phyloP scores from a whole-genome alignment of 1,284 basidiomycete genomes.

The Puccinia triticina region DNA sequence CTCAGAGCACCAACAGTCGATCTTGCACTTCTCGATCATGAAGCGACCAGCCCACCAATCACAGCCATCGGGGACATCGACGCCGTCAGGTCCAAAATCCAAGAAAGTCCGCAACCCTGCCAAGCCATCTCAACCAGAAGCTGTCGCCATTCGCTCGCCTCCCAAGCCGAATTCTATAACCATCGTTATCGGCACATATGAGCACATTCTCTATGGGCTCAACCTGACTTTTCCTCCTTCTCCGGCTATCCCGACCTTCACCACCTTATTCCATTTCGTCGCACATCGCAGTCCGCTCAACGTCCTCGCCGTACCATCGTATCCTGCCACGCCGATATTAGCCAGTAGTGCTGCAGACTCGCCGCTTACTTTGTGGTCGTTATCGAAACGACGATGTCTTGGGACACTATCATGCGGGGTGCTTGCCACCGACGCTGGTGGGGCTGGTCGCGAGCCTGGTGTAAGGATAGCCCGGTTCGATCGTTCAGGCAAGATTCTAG shows the following conservation, averaged over 20 bases:
- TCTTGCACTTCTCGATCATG: background rate
- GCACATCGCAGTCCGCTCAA: constrained; percentile 43
- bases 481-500: constrained; percentile 39
- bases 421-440: constrained; percentile 32
- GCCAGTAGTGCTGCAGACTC: constrained; percentile 27
- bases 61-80: constrained; percentile 6
- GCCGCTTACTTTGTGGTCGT: constrained; percentile 46
- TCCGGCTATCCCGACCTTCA: constrained; percentile 10
- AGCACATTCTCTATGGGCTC: constrained; percentile 47
- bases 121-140: background rate
- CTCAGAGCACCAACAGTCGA: no score
- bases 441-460: constrained; percentile 42
- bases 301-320: constrained; percentile 35
- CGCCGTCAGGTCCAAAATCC: background rate
- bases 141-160: background rate
- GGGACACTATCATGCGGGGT: constrained; percentile 44
- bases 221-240: constrained; percentile 24
- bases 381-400: constrained; percentile 34
- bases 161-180: constrained; percentile 39
- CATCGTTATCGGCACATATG: constrained; percentile 50
- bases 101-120: background rate
- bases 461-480: constrained; percentile 26
- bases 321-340: constrained; percentile 28
- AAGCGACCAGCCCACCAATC: background rate
- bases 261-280: constrained; percentile 48